A percentile compares a stretch with the other conserved stretches of the same genome.
Conservation (phyloP, 2,329 filamentous ascomycete species). For the Trichoderma atroviride region DNA sequence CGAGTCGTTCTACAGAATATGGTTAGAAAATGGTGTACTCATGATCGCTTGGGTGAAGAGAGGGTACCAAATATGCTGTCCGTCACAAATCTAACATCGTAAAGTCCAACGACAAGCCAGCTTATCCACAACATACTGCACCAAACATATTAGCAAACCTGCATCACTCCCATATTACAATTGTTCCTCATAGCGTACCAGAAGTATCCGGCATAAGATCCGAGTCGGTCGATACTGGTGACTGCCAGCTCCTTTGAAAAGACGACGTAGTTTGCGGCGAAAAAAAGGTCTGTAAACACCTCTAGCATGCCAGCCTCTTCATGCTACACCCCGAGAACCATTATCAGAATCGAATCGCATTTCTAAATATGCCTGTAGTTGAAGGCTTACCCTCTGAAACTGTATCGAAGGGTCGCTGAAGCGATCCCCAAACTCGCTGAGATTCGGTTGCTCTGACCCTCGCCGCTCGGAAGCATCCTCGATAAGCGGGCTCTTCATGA, state of each 20-base stretch:
- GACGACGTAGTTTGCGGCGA: conserved; percentile 64
- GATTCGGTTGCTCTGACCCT: background rate
- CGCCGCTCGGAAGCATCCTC: background rate
- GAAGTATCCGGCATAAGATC: conserved; percentile 43
- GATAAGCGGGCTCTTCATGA: conserved; percentile 40
- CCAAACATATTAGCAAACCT: background rate
- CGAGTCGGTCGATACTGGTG: conserved; percentile 39
- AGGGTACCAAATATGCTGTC: conserved; percentile 60
- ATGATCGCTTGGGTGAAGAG: too few species aligned
- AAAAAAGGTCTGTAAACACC: conserved; percentile 46
- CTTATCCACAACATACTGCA: conserved; percentile 64
- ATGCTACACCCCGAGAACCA: conserved; percentile 32
- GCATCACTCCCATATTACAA: background rate
- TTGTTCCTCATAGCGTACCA: conserved; percentile 30
- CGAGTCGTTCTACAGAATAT: conserved; percentile 49
- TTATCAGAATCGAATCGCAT: conserved; percentile 7
- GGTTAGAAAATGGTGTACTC: too few species aligned
- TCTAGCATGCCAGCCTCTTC: conserved; percentile 43
- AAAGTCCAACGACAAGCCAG: conserved; percentile 66
- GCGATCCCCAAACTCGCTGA: conserved; percentile 19
- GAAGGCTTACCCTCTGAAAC: conserved; percentile 14
- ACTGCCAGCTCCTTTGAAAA: conserved; percentile 47
- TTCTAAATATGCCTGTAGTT: background rate
- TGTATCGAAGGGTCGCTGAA: conserved; percentile 8
- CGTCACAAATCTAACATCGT: conserved; percentile 66